A percentile compares a stretch with the other conserved stretches of the same genome.
phyloP scores from a whole-genome alignment of 305 asterid species.

The Fraxinus sp. region DNA sequence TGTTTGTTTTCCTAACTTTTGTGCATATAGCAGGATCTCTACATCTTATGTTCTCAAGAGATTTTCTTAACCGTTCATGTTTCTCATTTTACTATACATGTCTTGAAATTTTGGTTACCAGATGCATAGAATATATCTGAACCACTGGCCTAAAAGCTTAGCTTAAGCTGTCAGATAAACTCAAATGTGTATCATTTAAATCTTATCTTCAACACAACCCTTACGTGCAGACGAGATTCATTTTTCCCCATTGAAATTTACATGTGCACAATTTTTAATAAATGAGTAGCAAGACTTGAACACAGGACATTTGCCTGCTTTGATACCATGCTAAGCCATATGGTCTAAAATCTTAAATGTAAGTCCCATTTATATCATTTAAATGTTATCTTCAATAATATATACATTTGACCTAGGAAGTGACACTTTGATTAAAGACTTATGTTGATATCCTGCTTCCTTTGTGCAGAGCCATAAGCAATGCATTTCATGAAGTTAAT shows the following conservation, averaged over 20 bases:
- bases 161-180: not conserved
- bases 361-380: not conserved
- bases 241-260: not conserved
- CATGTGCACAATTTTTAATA: not conserved
- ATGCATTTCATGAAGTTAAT: not conserved
- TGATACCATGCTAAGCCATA: not conserved
- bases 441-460: not conserved
- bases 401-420: not conserved
- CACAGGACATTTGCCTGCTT: not conserved
- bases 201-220: not conserved
- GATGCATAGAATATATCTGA: not conserved
- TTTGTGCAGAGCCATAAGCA: not conserved
- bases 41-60: not conserved
- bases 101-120: not conserved
- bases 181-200: not conserved
- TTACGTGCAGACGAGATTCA: not conserved
- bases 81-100: not conserved
- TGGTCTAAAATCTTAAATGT: no score
- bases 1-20: not conserved
- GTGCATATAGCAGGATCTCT: not conserved
- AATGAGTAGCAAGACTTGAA: not conserved
- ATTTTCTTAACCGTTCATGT: not conserved
- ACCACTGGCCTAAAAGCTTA: not conserved
- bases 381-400: not conserved
- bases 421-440: not conserved